Evolutionary conservation across 495 filamentous ascomycete species (phyloP).

Genomic region (Tuber umbilicatum): DNA sequence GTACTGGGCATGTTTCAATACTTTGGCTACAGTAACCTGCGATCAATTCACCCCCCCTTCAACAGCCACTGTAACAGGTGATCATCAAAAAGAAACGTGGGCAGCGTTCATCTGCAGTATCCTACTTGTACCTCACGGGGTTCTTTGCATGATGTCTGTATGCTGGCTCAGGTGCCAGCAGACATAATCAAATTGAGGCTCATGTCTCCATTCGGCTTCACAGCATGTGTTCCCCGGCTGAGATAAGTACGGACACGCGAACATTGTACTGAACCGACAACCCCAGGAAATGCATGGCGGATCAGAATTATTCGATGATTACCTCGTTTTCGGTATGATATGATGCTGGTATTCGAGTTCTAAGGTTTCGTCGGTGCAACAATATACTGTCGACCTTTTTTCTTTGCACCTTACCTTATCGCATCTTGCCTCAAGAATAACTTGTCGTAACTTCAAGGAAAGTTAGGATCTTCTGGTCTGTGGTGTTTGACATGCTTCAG

Average conservation of each 20-base stretch:
- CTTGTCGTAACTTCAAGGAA: neutral
- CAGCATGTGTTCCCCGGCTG: neutral
- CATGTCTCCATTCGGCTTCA: neutral
- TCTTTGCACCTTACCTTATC: neutral
- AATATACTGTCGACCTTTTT: neutral
- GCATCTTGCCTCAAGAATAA: neutral
- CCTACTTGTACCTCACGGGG: neutral
- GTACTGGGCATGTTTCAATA: neutral
- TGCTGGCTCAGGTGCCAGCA: neutral
- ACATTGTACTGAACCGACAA: neutral
- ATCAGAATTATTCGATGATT: neutral
- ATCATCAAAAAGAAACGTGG: neutral
- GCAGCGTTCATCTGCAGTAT: neutral
- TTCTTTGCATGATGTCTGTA: neutral
- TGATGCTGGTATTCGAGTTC: neutral
- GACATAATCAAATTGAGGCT: neutral
- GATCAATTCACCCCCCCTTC: neutral
- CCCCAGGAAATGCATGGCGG: neutral
- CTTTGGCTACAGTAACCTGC: neutral
- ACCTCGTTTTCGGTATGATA: neutral
- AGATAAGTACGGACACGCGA: neutral
- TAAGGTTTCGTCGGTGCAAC: too few species aligned
- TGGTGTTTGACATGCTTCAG: neutral
- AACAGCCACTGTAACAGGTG: neutral
- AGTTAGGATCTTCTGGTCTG: neutral